Evolutionary conservation across 2,329 filamentous ascomycete genomes (phyloP), one percentile per base, ranked within the genome.

Genomic region (Chrysoporthe cubensis): DNA sequence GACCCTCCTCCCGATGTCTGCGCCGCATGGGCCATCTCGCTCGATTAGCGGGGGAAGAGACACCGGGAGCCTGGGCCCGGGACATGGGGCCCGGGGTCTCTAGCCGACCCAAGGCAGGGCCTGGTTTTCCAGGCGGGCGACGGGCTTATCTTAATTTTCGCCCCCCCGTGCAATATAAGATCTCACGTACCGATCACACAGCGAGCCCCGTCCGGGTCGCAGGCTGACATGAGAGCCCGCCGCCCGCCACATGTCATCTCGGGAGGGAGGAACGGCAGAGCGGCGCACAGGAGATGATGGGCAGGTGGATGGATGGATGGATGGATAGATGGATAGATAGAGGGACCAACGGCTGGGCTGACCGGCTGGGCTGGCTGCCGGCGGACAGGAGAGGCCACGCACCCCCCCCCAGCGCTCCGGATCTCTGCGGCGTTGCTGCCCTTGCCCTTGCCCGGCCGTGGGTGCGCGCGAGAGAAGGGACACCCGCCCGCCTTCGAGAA

Each of bases 81-180:
- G 40, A 11, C 18, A 40, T 57, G 34, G 54, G 34, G 26, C 1
- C 57, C 40, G 26, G 57, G 37, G 37, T 37, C 21, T 44, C 18
- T 44, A 43, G 37, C 58, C 43, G 40, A 61, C 13, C 58, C 42
- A 48, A 48, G 18, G 44, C 18, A 7, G 26, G 42, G n/a, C 40
- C n/a, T 44, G 40, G 21, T 34, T 43, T 48, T 13, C 11, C 58
- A 61, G 32, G 43, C 58, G 58, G 43, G 58, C 21, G 58, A 26
- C 26, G n/a, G 43, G 42, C 40, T 61, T 61, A 61, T 61, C 43
- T 61, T 61, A 61, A 61, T 48, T 48, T 37, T 61, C 2, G 26
- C 26, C 26, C 43, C 40, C 48, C 37, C 42, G 57, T 59, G 57
- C 57, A 59, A 59, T 59, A 59, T 59, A 59, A 44, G 37, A 59